A percentile compares a stretch with the other conserved stretches of the same genome.
These are phyloP conservation scores for Dothistroma septosporum DNA, from an alignment of 2,329 filamentous ascomycete species.

Conservation along the genomic window DNA sequence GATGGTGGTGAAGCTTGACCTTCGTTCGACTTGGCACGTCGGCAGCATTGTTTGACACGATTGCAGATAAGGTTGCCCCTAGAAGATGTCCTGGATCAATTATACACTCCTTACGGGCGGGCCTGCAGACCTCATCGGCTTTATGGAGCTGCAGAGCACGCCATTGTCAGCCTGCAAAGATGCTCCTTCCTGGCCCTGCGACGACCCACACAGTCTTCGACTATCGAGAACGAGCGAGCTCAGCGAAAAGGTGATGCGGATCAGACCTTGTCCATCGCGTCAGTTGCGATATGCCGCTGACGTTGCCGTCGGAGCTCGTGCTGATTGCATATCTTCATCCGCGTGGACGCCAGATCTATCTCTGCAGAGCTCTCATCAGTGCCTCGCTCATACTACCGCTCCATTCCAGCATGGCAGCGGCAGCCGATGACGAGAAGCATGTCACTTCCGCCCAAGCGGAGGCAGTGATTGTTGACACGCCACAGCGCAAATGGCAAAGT, in stretches of 20 bases:
- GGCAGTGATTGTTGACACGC: slow-evolving; percentile 15
- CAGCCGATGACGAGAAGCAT: background rate
- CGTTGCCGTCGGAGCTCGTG: background rate
- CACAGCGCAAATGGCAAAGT: slow-evolving; percentile 42
- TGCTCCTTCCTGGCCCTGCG: background rate
- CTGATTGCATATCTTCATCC: background rate
- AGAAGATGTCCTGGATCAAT: background rate
- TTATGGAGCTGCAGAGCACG: background rate
- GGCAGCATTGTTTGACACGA: background rate
- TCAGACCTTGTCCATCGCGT: background rate
- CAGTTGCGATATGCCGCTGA: background rate
- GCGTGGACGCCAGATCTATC: background rate
- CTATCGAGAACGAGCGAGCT: background rate
- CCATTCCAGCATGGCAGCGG: background rate
- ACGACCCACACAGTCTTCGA: background rate
- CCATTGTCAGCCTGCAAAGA: slow-evolving; percentile 1
- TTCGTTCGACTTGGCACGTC: background rate
- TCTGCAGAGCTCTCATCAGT: background rate
- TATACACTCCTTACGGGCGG: background rate
- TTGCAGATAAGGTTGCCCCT: background rate
- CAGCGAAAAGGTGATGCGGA: background rate
- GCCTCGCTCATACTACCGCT: background rate
- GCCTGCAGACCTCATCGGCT: background rate
- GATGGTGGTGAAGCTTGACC: background rate
- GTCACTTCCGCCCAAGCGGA: slow-evolving; percentile 6